Conservation (phyloP, 768 basidiomycete species). For the Fistulinella prunicolor region DNA sequence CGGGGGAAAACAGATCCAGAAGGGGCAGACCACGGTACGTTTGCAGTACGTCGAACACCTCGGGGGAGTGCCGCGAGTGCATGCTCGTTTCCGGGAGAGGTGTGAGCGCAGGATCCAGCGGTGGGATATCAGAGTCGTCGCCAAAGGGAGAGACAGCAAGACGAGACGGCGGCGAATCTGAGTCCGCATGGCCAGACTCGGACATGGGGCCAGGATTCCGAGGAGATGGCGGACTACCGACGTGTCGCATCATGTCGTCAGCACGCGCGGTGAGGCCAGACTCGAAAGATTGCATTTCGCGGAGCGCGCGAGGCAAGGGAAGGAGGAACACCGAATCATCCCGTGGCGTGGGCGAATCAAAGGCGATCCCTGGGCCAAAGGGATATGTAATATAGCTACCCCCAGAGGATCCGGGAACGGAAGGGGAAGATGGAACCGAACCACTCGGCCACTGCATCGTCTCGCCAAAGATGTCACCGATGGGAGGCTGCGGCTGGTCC, state of each 20-base stretch:
- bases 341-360: slow-evolving; percentile 54
- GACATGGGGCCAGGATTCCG: not conserved
- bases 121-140: slow-evolving; percentile 29
- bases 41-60: slow-evolving; percentile 79
- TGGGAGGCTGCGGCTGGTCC: slow-evolving; percentile 27
- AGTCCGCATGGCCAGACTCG: slow-evolving; percentile 1
- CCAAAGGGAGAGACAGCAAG: slow-evolving; percentile 26
- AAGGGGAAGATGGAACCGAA: slow-evolving; percentile 37
- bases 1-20: slow-evolving; percentile 61
- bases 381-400: slow-evolving; percentile 44
- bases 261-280: slow-evolving; percentile 76
- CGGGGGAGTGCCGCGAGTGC: slow-evolving; percentile 65
- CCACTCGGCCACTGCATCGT: slow-evolving; percentile 57
- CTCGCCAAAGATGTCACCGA: slow-evolving; percentile 58
- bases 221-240: slow-evolving; percentile 14
- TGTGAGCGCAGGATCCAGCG: slow-evolving; percentile 25
- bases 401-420: slow-evolving; percentile 18
- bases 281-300: slow-evolving; percentile 87
- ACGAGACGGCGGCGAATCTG: slow-evolving; percentile 20
- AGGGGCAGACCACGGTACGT: slow-evolving; percentile 75
- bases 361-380: slow-evolving; percentile 61
- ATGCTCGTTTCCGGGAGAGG: slow-evolving; percentile 48
- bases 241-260: slow-evolving; percentile 28
- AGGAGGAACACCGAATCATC: slow-evolving; percentile 41
- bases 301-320: slow-evolving; percentile 55